Percentiles rank a stretch among this genome's conserved stretches.
Conservation (phyloP, 192 early-diverging fungal species). For the Kickxella alabastrina region DNA sequence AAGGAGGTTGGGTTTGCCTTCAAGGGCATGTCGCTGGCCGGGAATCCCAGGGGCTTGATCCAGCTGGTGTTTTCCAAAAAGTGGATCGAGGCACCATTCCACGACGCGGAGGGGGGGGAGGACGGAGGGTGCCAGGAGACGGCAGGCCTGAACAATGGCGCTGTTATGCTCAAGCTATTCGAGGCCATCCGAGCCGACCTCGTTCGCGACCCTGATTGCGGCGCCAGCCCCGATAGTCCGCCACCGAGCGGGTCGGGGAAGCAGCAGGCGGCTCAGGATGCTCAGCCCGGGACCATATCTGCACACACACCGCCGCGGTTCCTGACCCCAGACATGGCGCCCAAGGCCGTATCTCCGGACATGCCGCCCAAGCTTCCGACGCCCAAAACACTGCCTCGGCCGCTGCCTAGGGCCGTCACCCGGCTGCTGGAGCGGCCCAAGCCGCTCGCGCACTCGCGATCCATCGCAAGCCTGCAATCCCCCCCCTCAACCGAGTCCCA, state of each 20-base stretch:
- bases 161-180: slow-evolving; percentile 29
- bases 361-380: neutral
- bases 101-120: slow-evolving; percentile 6
- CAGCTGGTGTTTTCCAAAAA: slow-evolving; percentile 40
- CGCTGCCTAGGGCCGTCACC: too few relatives aligned
- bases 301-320: neutral
- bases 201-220: too few relatives aligned
- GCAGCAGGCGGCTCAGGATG: too few relatives aligned
- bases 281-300: too few relatives aligned
- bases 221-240: too few relatives aligned
- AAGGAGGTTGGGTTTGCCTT: slow-evolving; percentile 44
- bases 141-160: slow-evolving; percentile 13
- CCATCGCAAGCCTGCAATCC: too few relatives aligned
- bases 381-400: neutral
- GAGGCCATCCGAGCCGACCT: slow-evolving; percentile 25
- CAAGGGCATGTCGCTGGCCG: slow-evolving; percentile 37
- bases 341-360: neutral
- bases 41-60: slow-evolving; percentile 31
- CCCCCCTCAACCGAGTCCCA: too few relatives aligned
- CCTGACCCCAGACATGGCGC: neutral
- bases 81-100: slow-evolving; percentile 24
- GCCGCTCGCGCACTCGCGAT: too few relatives aligned
- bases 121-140: neutral
- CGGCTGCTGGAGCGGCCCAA: too few relatives aligned
- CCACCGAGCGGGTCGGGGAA: too few relatives aligned